Percentiles rank a stretch among this genome's conserved stretches.
phyloP scores from a whole-genome alignment of 805 yeast genomes.

The Lipomyces yamanashiensis region DNA sequence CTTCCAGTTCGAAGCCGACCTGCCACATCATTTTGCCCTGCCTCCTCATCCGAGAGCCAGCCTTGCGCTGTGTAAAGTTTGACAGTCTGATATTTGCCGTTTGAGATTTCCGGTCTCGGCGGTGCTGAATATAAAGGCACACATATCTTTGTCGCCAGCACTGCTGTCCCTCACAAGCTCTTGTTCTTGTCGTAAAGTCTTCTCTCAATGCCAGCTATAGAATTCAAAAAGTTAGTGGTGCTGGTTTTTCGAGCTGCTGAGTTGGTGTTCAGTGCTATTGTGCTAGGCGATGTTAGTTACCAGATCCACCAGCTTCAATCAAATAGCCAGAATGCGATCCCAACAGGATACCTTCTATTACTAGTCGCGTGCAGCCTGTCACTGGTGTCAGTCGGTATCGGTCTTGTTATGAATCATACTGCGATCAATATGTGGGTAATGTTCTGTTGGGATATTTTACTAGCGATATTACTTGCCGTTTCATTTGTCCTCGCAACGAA shows the following conservation, averaged over 20 bases:
- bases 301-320: slow-evolving; percentile 6
- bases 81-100: no score
- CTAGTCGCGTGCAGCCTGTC: slow-evolving; percentile 17
- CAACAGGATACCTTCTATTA: slow-evolving; percentile 12
- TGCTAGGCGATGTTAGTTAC: slow-evolving; percentile 27
- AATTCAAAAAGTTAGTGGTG: background rate
- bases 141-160: no score
- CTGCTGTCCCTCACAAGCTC: no score
- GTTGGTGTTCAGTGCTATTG: slow-evolving; percentile 13
- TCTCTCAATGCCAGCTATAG: background rate
- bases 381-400: slow-evolving; percentile 15
- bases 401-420: background rate
- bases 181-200: no score
- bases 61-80: no score
- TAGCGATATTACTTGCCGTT: slow-evolving; percentile 13
- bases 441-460: slow-evolving; percentile 20
- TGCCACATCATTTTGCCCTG: no score
- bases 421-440: background rate
- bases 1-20: no score
- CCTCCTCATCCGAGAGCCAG: no score
- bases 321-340: background rate
- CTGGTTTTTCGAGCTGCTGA: slow-evolving; percentile 17
- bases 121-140: no score
- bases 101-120: no score
- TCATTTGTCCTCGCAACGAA: slow-evolving; percentile 17